phyloP scores from a whole-genome alignment of 352 stramenopile species.

The Peronosclerospora sorghi region DNA sequence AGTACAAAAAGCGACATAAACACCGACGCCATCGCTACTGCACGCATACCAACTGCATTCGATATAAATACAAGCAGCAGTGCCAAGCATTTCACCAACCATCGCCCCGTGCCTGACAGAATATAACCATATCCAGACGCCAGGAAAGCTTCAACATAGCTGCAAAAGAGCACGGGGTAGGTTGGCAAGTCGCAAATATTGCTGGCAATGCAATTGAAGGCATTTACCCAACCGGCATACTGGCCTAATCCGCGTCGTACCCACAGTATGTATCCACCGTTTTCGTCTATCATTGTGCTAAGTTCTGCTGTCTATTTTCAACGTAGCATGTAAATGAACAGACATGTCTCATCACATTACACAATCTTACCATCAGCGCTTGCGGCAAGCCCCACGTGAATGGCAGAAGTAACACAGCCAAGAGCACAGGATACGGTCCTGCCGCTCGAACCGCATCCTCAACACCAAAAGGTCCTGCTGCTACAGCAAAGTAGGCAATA shows the following conservation, averaged over 20 bases:
- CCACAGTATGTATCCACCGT: constrained; percentile 80
- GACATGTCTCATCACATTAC: background rate
- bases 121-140: constrained; percentile 43
- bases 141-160: constrained; percentile 72
- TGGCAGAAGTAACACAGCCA: constrained; percentile 59
- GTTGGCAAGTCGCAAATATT: constrained; percentile 79
- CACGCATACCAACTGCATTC: constrained; percentile 70
- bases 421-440: constrained; percentile 53
- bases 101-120: constrained; percentile 42
- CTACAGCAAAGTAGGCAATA: constrained; percentile 78
- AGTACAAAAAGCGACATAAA: constrained; percentile 79
- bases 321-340: background rate
- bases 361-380: constrained; percentile 53
- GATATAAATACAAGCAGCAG: constrained; percentile 59
- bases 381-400: constrained; percentile 80
- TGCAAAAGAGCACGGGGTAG: constrained; percentile 79
- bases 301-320: constrained; percentile 52
- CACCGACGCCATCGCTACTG: constrained; percentile 59
- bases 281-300: constrained; percentile 79
- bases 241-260: constrained; percentile 69
- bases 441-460: constrained; percentile 67
- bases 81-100: constrained; percentile 59
- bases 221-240: constrained; percentile 77
- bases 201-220: constrained; percentile 76
- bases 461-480: constrained; percentile 64